phyloP scores from a whole-genome alignment of 1,139 yeast genomes.

The Debaryomyces udenii region DNA sequence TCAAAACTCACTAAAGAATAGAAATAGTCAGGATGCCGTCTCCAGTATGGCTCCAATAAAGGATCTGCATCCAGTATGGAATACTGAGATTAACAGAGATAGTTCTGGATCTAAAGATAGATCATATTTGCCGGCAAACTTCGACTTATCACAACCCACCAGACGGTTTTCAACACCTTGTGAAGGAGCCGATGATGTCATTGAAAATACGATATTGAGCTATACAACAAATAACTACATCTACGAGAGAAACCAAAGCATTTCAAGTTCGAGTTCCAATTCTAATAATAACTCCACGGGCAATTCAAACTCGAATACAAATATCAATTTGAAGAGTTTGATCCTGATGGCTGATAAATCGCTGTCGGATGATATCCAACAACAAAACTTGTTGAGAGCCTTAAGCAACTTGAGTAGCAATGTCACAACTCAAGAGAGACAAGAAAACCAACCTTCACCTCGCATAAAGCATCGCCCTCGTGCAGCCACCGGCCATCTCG shows the following conservation, averaged over 20 bases:
- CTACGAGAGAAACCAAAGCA: constrained; percentile 16
- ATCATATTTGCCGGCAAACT: constrained; percentile 43
- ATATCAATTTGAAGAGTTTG: constrained; percentile 1
- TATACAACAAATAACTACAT: constrained; percentile 25
- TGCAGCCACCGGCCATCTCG: constrained; percentile 11
- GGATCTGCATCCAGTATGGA: constrained; percentile 5
- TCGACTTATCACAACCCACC: constrained; percentile 42
- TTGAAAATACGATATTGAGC: constrained; percentile 17
- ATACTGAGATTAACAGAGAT: constrained; percentile 4
- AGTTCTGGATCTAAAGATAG: constrained; percentile 8
- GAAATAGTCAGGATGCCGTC: constrained; percentile 1
- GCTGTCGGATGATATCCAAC: constrained; percentile 13
- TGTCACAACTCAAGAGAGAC: constrained; percentile 25
- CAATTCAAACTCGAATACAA: constrained; percentile 5
- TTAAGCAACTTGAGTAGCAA: constrained; percentile 30
- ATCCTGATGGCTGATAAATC: constrained; percentile 1
- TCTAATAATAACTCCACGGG: constrained; percentile 1
- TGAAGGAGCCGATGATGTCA: constrained; percentile 8
- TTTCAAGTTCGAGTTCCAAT: constrained; percentile 7
- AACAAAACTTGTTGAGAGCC: constrained; percentile 23
- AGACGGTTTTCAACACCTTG: constrained; percentile 31
- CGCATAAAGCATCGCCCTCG: constrained; percentile 17
- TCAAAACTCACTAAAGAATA: constrained; percentile 26
- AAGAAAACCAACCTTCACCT: constrained; percentile 10
- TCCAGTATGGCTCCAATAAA: constrained; percentile 1